These are phyloP conservation scores for Funneliformis geosporum DNA, from an alignment of 192 early-diverging fungal species.

Conservation along the genomic window DNA sequence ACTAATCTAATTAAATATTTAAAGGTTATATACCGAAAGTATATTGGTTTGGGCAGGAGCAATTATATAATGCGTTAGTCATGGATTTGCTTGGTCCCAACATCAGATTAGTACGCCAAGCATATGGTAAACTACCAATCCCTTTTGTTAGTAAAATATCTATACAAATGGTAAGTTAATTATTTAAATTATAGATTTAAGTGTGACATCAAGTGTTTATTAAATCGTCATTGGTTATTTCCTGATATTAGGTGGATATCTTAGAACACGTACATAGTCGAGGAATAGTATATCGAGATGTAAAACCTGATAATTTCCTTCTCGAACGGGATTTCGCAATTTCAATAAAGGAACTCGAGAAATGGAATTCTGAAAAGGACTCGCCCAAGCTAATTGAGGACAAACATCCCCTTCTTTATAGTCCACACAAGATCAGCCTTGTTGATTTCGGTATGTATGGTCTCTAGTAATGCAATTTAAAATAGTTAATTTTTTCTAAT, in stretches of 20 bases:
- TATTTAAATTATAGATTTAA: background rate
- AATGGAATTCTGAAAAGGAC: constrained; percentile 35
- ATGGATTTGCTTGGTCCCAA: constrained; percentile 61
- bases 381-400: constrained; percentile 36
- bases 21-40: constrained; percentile 53
- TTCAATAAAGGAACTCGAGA: constrained; percentile 30
- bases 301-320: constrained; percentile 67
- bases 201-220: background rate
- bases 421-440: constrained; percentile 61
- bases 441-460: constrained; percentile 54
- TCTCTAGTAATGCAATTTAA: background rate
- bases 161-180: constrained; percentile 51
- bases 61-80: constrained; percentile 50
- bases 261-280: constrained; percentile 58
- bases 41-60: constrained; percentile 57
- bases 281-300: constrained; percentile 64
- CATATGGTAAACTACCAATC: constrained; percentile 45
- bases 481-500: background rate
- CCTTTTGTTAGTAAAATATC: constrained; percentile 51
- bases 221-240: background rate
- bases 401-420: constrained; percentile 25
- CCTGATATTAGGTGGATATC: constrained; percentile 34
- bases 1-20: background rate
- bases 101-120: constrained; percentile 49
- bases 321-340: constrained; percentile 47